phyloP scores from a whole-genome alignment of 768 basidiomycete genomes.

The Leucogyrophana mollusca region DNA sequence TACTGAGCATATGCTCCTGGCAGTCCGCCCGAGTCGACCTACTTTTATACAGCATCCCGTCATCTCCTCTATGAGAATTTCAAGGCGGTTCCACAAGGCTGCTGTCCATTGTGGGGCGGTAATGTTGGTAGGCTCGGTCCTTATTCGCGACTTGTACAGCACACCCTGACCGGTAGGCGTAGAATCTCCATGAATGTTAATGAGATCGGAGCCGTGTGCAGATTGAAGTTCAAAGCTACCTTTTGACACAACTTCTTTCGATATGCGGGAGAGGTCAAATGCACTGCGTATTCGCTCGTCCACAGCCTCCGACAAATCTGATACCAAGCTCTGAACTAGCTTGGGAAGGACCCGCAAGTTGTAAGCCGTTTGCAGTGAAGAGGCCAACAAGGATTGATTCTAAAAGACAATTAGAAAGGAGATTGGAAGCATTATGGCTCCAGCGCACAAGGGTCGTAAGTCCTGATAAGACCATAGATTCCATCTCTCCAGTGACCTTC shows the following conservation, averaged over 20 bases:
- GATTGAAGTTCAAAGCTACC: constrained; percentile 40
- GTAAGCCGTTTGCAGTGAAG: constrained; percentile 93
- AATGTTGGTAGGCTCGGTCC: constrained; percentile 87
- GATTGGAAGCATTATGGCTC: background rate
- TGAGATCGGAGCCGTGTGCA: too few relatives aligned
- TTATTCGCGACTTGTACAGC: constrained; percentile 81
- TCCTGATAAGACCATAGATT: constrained; percentile 82
- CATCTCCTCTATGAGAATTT: constrained; percentile 85
- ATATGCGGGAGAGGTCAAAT: constrained; percentile 86
- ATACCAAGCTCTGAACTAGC: constrained; percentile 75
- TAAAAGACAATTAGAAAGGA: constrained; percentile 32
- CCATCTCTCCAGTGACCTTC: constrained; percentile 83
- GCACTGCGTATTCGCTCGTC: constrained; percentile 77
- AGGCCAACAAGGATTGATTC: constrained; percentile 91
- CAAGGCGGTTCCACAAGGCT: constrained; percentile 79
- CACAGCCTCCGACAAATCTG: constrained; percentile 80
- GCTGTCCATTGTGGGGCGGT: constrained; percentile 86
- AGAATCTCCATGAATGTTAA: too few relatives aligned
- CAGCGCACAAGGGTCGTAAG: constrained; percentile 67
- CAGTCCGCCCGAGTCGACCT: constrained; percentile 3
- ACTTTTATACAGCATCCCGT: constrained; percentile 90
- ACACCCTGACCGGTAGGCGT: constrained; percentile 34
- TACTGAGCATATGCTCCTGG: background rate
- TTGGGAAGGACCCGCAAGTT: constrained; percentile 85
- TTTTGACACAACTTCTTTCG: constrained; percentile 79